Evolutionary conservation across 257 asterid genomes (phyloP).

Genomic region (Solanum piurae): DNA sequence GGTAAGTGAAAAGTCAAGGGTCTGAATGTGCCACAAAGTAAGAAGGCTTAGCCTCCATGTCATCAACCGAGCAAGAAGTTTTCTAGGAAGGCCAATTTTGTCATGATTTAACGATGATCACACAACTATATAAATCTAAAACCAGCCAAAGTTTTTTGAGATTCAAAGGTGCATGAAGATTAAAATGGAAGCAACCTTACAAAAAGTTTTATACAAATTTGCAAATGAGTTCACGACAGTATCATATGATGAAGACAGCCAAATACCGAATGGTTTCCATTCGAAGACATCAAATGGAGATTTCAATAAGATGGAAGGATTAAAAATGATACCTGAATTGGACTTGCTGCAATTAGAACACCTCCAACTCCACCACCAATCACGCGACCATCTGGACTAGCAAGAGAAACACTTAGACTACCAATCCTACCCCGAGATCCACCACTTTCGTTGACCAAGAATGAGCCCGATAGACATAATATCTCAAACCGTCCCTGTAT

Average conservation of each 20-base stretch:
- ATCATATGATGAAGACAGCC: not conserved
- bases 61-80: not conserved
- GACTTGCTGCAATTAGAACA: slow-evolving; percentile 73
- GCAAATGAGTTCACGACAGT: not conserved
- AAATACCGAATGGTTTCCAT: not conserved
- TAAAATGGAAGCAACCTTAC: not conserved
- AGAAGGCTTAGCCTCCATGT: not conserved
- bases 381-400: slow-evolving; percentile 82
- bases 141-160: not conserved
- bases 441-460: slow-evolving; percentile 30
- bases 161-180: not conserved
- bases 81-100: not conserved
- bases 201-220: not conserved
- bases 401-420: slow-evolving; percentile 51
- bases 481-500: slow-evolving; percentile 74
- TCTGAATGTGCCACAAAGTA: not conserved
- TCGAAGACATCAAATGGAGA: not conserved
- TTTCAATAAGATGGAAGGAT: not conserved
- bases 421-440: slow-evolving; percentile 46
- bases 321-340: slow-evolving; percentile 47
- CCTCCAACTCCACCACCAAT: slow-evolving; percentile 84
- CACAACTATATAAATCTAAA: not conserved
- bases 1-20: not conserved
- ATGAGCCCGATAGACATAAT: slow-evolving; percentile 67
- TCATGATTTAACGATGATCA: not conserved